Conservation (phyloP, 495 filamentous ascomycete species). For the Chaetomidium leptoderma region DNA sequence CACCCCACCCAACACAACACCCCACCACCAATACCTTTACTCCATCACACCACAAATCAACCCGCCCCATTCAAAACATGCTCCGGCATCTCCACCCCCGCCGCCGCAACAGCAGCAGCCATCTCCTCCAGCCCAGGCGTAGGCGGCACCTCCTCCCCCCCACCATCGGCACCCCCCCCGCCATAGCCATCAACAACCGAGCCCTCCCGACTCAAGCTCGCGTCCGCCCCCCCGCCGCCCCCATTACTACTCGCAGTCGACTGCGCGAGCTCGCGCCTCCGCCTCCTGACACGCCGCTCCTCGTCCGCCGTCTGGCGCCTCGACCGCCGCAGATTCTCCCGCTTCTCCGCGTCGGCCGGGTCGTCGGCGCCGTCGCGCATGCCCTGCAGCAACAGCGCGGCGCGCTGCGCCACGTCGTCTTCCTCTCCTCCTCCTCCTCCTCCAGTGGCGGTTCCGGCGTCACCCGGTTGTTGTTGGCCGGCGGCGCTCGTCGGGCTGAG, state of each 20-base stretch:
- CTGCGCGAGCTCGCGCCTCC: conserved; percentile 52
- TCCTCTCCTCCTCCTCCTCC: conserved; percentile 55
- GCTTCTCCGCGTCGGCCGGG: conserved; percentile 51
- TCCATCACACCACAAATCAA: neutral
- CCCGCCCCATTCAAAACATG: neutral
- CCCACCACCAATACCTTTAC: neutral
- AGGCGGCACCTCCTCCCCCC: conserved; percentile 14
- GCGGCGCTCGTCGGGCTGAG: conserved; percentile 32
- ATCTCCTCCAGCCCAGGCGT: conserved; percentile 19
- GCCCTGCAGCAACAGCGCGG: conserved; percentile 75
- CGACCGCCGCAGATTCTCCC: conserved; percentile 54
- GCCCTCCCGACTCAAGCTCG: conserved; percentile 9
- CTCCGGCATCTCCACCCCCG: conserved; percentile 4
- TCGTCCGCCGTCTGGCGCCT: conserved; percentile 67
- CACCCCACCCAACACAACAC: neutral
- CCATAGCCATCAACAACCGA: conserved; percentile 1
- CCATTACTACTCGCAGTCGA: conserved; percentile 26
- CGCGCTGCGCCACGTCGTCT: conserved; percentile 75
- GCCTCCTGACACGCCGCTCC: conserved; percentile 56
- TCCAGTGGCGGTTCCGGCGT: neutral
- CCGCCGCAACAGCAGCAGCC: conserved; percentile 17
- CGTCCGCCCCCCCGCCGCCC: conserved; percentile 8
- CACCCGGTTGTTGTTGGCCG: neutral
- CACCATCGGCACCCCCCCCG: neutral
- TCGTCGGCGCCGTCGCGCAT: conserved; percentile 61